These are phyloP conservation scores for Taxillus chinensis DNA, from an alignment of 164 flowering plant species.

Conservation along the genomic window DNA sequence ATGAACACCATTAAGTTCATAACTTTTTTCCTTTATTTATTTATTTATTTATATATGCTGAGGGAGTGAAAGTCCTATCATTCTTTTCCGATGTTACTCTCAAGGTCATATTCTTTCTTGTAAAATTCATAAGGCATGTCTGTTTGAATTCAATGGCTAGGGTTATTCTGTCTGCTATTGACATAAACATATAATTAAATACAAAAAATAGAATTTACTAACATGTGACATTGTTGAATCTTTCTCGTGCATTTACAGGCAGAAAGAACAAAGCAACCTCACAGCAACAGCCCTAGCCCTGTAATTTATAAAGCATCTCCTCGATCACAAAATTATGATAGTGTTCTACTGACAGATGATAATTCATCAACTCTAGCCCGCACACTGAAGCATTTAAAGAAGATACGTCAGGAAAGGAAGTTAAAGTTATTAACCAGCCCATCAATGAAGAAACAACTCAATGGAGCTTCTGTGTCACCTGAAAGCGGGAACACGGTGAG, in stretches of 20 bases:
- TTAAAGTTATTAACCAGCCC: conserved; percentile 13
- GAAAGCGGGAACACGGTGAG: conserved; percentile 21
- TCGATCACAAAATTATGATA: conserved; percentile 9
- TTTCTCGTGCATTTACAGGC: conserved; percentile 13
- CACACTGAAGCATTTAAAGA: conserved; percentile 15
- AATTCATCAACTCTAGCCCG: conserved; percentile 8
- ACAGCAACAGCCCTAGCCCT: conserved; percentile 8
- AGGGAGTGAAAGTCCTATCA: too few relatives aligned
- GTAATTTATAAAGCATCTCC: conserved; percentile 13
- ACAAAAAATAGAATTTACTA: neutral
- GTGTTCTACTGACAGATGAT: conserved; percentile 13
- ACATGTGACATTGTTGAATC: neutral
- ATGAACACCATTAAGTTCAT: neutral
- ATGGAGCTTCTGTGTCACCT: conserved; percentile 13
- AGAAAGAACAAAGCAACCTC: conserved; percentile 15
- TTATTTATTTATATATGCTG: too few relatives aligned
- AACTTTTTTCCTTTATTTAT: neutral
- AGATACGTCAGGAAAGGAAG: conserved; percentile 15
- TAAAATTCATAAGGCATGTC: too few relatives aligned
- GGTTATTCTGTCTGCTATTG: too few relatives aligned
- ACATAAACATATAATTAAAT: too few relatives aligned
- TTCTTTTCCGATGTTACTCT: too few relatives aligned
- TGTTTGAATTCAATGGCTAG: too few relatives aligned
- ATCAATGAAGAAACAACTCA: conserved; percentile 19
- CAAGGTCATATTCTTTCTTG: too few relatives aligned